Base-by-base conservation (phyloP, 2,329 filamentous ascomycete genomes). In the Cercospora sp. region DNA sequence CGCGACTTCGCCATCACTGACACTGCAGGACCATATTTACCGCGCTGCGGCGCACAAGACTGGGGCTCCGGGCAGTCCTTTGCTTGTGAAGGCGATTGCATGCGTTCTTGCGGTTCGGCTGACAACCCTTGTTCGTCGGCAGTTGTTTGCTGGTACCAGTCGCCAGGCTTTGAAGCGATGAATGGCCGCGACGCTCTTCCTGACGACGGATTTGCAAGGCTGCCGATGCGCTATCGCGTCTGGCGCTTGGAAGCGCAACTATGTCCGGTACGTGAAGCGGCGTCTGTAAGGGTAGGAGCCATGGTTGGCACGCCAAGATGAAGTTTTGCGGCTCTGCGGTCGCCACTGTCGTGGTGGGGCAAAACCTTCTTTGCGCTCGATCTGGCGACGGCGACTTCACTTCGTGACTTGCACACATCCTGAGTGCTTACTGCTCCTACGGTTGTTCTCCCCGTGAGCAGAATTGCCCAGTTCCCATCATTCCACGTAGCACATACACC, bases 221-320 rank as follows among this genome's bases (percentile, higher is more conserved):
- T 51, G 43, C 61, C 61, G 49, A 49, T 49, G 45, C 61, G 61
- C 61, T 49, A 63, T 55, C 61, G 61, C 61, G 43, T 53, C 49
- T 63, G 58, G 58, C 58, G 58, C 58, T 61, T 61, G 40, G 21
- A 7, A 40, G 58, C 30, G 28, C 28, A 12, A 26, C 28, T 40
- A 59, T 32, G 34, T 59, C 24, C 49, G 49, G 49, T 28, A 55
- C 5, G 16, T 28, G 24, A 55, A 55, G 49, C 49, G 24, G 24
- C 21, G 49, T 55, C 24, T 55, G 24, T 55, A 26, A 16, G 24
- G 49, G 49, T 49, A 24, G 49, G 12, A 55, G 13, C 24, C 7
- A 55, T n/a, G 49, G 49, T 16, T 26, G 26, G 24, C 24, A 28
- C 24, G 49, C 49, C 49, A 55, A 55, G 49, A 49, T 9, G 18